These are phyloP conservation scores for Mortierella sp. DNA, from an alignment of 371 early-diverging fungal species.

Conservation along the genomic window DNA sequence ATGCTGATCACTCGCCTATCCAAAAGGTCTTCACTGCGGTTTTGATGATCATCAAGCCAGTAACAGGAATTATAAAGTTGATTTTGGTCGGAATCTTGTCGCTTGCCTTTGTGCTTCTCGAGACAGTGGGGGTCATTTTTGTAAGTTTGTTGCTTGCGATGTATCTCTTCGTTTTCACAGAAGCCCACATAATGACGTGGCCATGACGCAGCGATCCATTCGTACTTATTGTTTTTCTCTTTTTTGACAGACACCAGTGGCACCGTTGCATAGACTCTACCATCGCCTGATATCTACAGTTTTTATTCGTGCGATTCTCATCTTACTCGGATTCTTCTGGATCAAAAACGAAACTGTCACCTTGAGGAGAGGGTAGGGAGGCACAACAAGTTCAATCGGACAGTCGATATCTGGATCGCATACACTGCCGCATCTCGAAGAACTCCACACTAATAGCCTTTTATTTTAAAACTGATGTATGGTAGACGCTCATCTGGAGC, in stretches of 20 bases:
- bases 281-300: constrained; percentile 56
- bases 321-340: constrained; percentile 77
- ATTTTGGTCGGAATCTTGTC: constrained; percentile 53
- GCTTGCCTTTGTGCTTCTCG: constrained; percentile 59
- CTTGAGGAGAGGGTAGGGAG: constrained; percentile 65
- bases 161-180: neutral
- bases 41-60: constrained; percentile 62
- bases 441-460: neutral
- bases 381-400: neutral
- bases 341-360: constrained; percentile 69
- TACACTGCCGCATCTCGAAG: neutral
- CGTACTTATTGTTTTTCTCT: constrained; percentile 17
- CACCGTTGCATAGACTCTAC: constrained; percentile 62
- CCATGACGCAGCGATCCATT: constrained; percentile 23
- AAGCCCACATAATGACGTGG: neutral
- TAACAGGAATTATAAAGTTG: constrained; percentile 64
- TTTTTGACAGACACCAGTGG: constrained; percentile 56
- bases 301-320: constrained; percentile 67
- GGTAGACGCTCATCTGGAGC: constrained; percentile 37
- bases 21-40: constrained; percentile 33
- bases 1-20: constrained; percentile 42
- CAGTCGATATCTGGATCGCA: neutral
- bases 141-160: constrained; percentile 31
- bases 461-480: neutral
- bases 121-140: constrained; percentile 37